Base-by-base conservation (phyloP, 108 stramenopile genomes). In the Pseudonitzschia multistriata region DNA sequence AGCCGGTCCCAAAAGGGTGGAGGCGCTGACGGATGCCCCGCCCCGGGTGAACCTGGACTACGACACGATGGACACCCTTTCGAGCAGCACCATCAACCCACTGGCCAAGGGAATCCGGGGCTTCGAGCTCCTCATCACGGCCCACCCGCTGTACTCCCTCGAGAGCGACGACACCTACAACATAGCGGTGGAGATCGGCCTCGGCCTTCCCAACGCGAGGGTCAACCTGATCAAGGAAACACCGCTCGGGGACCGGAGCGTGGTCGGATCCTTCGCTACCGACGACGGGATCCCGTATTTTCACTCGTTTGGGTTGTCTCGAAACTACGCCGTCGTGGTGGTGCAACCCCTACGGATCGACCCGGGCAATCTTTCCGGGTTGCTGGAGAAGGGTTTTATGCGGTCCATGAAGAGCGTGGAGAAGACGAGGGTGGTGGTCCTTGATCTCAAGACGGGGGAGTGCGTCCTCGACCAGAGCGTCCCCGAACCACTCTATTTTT, bases 11-110 rank as follows among this genome's bases (percentile, higher is more conserved):
- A 39, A 39, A 10, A 39, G 2, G 15, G 1, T 45, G 15, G 39
- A 49, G 22, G 73, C 73, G 2, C 29, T 80, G 36, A 80, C 79
- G 31, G 79, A 80, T 61, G 75, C 80, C 21, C 73, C 80, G 14
- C 76, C 77, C 14, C 67, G 80, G 64, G 54, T 76, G 6, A 48
- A 28, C 0, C 68, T 81, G 30, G 60, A 68, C 40, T 52, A 42
- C 11, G 31, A 69, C 49, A 63, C 66, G 19, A 52, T 81, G 76
- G 67, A 74, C 52, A 81, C 80, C 14, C 27, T 73, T 11, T 74
- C 72, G 31, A 49, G 42, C 30, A 52, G 68, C 17, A 54, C 62
- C n/a, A 29, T 53, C 11, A 70, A 61, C 63, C 40, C 54, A 3
- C 57, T 64, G 17, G 69, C 78, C 13, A 29, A 29, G 35, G 59